Evolutionary conservation across 805 yeast species (phyloP), one percentile per base, ranked within the genome.

Genomic region (Starmerella vitae): DNA sequence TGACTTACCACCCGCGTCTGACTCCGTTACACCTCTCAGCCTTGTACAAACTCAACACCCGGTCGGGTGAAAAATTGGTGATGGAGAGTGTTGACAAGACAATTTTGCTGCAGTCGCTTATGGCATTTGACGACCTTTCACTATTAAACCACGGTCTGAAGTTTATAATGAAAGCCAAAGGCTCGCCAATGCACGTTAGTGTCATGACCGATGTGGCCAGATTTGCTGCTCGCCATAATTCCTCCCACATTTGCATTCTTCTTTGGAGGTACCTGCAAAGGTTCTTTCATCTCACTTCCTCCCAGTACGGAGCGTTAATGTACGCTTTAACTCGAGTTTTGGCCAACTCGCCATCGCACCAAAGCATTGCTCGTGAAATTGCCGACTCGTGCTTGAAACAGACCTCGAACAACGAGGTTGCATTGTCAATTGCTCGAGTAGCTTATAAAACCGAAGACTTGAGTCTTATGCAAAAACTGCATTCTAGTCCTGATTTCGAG

Each of bases 1-100:
- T 31, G 10, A 39, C 21, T 3, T 47, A 30, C 27, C 47, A 48
- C 25, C 45, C 52, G 7, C 45, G 45, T 20, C 37, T 42, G 18
- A 38, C 43, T 3, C 52, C 50, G 1, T 27, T 47, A 3, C 36
- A 47, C 21, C 14, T 48, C 14, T 24, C 20, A n/a, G 42, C 50
- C 1, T 37, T 48, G 24, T 18, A 12, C 2, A 1, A 9, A 25
- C 30, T 48, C 29, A 13, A 21, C 10, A 7, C 8, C 8, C 30
- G 14, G 7, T 17, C 14, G 7, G 14, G 10, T 18, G n/a, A 26
- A 10, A 10, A 15, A 6, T 7, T 31, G 13, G 36, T 34, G 6
- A 20, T 48, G 33, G 34, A 32, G 20, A 37, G 48, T 37, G 24
- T 27, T 5, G 47, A 48, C 20, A 46, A 48, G 37, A 33, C 41